Conservation (phyloP, 2,329 filamentous ascomycete species). For the Talaromyces sp. region DNA sequence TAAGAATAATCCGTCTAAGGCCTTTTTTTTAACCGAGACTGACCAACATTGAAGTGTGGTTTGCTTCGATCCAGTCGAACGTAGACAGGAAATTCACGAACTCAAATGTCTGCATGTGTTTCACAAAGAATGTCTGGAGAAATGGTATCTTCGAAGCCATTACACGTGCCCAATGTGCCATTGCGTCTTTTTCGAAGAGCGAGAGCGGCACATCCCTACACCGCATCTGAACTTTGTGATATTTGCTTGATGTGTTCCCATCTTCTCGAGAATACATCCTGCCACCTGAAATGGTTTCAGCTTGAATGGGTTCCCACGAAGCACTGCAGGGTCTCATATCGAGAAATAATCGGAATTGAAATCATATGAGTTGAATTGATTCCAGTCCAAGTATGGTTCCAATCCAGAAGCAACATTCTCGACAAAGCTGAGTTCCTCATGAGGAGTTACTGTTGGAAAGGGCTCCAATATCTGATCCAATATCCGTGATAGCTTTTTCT, state of each 20-base stretch:
- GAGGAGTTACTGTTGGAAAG: constrained; percentile 26
- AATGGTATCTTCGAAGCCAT: constrained; percentile 41
- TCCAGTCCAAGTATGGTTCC: constrained; percentile 36
- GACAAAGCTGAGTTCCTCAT: constrained; percentile 26
- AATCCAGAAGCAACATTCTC: constrained; percentile 33
- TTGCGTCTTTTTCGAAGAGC: constrained; percentile 35
- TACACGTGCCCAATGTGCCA: constrained; percentile 42
- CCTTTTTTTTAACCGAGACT: not conserved
- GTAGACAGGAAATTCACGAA: constrained; percentile 38
- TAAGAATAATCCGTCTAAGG: constrained; percentile 20
- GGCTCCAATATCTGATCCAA: constrained; percentile 39
- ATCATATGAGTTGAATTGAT: constrained; percentile 33
- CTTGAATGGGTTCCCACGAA: no score
- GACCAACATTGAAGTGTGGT: constrained; percentile 31
- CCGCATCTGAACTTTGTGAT: constrained; percentile 40
- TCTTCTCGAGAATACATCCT: no score
- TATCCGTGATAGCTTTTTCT: constrained; percentile 38
- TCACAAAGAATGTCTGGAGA: constrained; percentile 41
- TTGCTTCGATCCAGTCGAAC: constrained; percentile 40
- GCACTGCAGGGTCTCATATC: constrained; percentile 1
- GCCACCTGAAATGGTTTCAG: no score
- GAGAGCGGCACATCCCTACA: constrained; percentile 23
- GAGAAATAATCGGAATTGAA: constrained; percentile 30
- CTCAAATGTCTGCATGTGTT: constrained; percentile 42
- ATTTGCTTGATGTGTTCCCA: constrained; percentile 31